Percentiles rank a stretch among this genome's conserved stretches.
phyloP scores from a whole-genome alignment of 768 basidiomycete species.

The Tricholoma bakamatsutake region DNA sequence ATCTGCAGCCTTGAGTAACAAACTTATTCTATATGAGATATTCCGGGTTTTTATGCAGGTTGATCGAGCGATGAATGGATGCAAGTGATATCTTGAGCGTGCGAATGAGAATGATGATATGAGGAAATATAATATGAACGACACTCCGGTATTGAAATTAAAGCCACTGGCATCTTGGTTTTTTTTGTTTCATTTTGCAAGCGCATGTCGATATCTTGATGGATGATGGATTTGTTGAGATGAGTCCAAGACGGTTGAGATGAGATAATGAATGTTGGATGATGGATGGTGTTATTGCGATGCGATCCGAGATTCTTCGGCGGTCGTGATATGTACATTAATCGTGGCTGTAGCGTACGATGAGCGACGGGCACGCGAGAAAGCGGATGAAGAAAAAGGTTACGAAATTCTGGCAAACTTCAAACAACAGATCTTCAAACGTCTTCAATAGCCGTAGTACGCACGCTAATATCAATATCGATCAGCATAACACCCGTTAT shows the following conservation, averaged over 20 bases:
- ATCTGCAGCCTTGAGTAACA: neutral
- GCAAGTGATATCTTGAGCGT: neutral
- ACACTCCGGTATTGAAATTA: slow-evolving; percentile 1
- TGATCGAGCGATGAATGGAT: neutral
- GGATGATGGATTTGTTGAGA: neutral
- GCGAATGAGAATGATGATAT: neutral
- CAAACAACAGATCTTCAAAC: neutral
- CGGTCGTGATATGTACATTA: neutral
- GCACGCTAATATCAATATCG: slow-evolving; percentile 28
- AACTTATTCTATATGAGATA: neutral
- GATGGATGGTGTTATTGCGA: neutral
- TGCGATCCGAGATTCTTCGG: neutral
- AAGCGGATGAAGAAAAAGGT: neutral
- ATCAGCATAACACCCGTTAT: no score
- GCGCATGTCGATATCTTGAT: neutral
- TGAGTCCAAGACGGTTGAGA: slow-evolving; percentile 1
- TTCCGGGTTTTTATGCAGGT: neutral
- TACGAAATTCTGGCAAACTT: neutral
- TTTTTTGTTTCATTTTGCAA: neutral
- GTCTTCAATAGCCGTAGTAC: slow-evolving; percentile 35
- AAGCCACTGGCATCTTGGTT: neutral
- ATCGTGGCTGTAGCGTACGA: neutral
- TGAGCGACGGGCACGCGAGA: neutral
- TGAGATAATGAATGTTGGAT: neutral
- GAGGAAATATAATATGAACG: neutral